Evolutionary conservation across 805 yeast genomes (phyloP).

Genomic region (Hyphopichia homilentoma): DNA sequence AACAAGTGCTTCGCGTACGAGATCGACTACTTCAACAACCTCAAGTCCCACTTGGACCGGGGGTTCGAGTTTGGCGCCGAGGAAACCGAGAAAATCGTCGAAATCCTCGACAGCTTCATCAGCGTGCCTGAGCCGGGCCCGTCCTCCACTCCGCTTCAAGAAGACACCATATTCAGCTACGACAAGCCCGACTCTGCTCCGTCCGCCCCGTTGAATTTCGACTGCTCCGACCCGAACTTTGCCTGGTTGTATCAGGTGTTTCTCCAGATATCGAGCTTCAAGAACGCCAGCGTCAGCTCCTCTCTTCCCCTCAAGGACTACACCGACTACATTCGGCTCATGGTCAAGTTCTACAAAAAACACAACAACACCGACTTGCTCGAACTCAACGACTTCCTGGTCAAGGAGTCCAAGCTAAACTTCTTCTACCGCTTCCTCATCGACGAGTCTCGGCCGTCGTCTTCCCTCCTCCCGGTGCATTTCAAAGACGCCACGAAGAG

Average conservation of each 20-base stretch:
- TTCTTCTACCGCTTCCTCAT: slow-evolving; percentile 15
- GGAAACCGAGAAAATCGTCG: slow-evolving; percentile 18
- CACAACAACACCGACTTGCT: slow-evolving; percentile 13
- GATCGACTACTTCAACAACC: slow-evolving; percentile 9
- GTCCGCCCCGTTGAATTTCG: slow-evolving; percentile 9
- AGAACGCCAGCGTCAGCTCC: slow-evolving; percentile 3
- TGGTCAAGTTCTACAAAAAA: slow-evolving; percentile 19
- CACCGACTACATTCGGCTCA: slow-evolving; percentile 14
- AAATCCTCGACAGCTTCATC: slow-evolving; percentile 16
- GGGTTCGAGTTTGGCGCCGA: slow-evolving; percentile 11
- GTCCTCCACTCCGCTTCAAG: slow-evolving; percentile 5
- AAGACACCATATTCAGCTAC: slow-evolving; percentile 19
- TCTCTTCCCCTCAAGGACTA: slow-evolving; percentile 7
- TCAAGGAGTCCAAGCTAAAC: slow-evolving; percentile 14
- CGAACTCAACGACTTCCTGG: slow-evolving; percentile 15
- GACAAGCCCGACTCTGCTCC: slow-evolving; percentile 2
- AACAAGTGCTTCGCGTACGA: slow-evolving; percentile 18
- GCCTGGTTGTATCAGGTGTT: slow-evolving; percentile 17
- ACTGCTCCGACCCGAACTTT: slow-evolving; percentile 15
- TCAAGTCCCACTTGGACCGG: slow-evolving; percentile 13
- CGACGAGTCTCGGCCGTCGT: slow-evolving; percentile 6
- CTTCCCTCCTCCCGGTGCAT: slow-evolving; percentile 12
- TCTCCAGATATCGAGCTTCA: slow-evolving; percentile 18
- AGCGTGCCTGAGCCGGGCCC: slow-evolving; percentile 6
- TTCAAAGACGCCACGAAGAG: slow-evolving; percentile 9